Percentiles rank a stretch among this genome's conserved stretches.
Evolutionary conservation across 768 basidiomycete genomes (phyloP).

Genomic region (Kwoniella dendrophila): DNA sequence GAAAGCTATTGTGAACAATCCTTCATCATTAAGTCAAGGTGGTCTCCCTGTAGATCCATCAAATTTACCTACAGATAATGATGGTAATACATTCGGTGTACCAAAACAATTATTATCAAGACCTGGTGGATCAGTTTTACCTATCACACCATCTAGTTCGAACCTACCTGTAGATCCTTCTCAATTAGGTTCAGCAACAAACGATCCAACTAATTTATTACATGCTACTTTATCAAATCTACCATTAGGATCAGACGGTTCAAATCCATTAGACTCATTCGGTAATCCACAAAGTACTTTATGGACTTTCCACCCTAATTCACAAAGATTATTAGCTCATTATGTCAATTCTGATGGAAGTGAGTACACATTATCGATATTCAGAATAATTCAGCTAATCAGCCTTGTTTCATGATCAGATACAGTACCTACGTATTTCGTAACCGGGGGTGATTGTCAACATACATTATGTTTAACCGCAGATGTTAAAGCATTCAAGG

Average conservation of each 20-base stretch:
- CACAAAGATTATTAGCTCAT: conserved; percentile 11
- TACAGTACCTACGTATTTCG: conserved; percentile 35
- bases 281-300: conserved; percentile 19
- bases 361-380: conserved; percentile 1
- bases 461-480: conserved; percentile 40
- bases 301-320: conserved; percentile 18
- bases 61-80: not conserved
- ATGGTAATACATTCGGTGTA: not conserved
- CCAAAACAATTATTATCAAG: conserved; percentile 12
- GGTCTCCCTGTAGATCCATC: not conserved
- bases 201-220: conserved; percentile 6
- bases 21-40: not conserved
- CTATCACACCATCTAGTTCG: not conserved
- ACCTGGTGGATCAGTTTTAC: conserved; percentile 13
- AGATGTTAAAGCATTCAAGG: conserved; percentile 31
- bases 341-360: conserved; percentile 26
- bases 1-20: not conserved
- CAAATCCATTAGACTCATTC: not conserved
- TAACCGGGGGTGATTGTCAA: conserved; percentile 39
- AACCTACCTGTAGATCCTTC: not conserved
- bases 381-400: too few relatives aligned
- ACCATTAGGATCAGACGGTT: not conserved
- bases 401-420: conserved; percentile 1
- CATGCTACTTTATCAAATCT: conserved; percentile 3
- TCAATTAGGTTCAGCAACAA: too few relatives aligned